phyloP scores from a whole-genome alignment of 2,329 filamentous ascomycete genomes.

The Calonectria hongkongensis region DNA sequence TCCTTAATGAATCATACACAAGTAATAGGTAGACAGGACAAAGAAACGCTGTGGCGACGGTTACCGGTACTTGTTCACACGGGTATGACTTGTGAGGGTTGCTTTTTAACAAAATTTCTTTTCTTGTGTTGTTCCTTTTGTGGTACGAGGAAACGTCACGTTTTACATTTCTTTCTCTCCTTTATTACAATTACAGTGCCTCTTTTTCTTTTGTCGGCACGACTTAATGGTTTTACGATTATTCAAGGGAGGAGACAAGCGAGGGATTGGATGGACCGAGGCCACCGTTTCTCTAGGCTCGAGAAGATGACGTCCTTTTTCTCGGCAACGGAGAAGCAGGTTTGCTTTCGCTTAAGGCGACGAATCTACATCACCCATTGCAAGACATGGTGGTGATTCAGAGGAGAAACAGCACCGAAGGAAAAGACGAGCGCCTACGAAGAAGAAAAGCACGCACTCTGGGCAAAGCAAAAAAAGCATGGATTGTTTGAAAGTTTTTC shows the following conservation, averaged over 20 bases:
- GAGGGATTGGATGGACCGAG: slow-evolving; percentile 12
- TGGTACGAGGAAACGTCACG: slow-evolving; percentile 53
- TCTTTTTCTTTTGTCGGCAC: slow-evolving; percentile 36
- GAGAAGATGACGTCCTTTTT: slow-evolving; percentile 39
- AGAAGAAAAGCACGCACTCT: slow-evolving; percentile 24
- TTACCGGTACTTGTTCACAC: slow-evolving; percentile 53
- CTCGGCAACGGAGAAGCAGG: slow-evolving; percentile 25
- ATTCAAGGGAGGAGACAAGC: slow-evolving; percentile 30
- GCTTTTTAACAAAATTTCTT: slow-evolving; percentile 50
- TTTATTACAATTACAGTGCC: slow-evolving; percentile 45
- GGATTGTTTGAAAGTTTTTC: slow-evolving; percentile 22
- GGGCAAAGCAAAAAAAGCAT: slow-evolving; percentile 19
- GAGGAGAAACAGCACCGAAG: slow-evolving; percentile 14
- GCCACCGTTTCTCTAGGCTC: slow-evolving; percentile 28
- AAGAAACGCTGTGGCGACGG: slow-evolving; percentile 47
- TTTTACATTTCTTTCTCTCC: slow-evolving; percentile 49
- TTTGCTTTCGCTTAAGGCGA: slow-evolving; percentile 14
- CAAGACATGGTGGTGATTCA: slow-evolving; percentile 1
- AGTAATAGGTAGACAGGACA: slow-evolving; percentile 56
- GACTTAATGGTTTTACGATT: slow-evolving; percentile 55
- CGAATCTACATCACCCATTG: slow-evolving; percentile 27
- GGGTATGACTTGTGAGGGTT: slow-evolving; percentile 49
- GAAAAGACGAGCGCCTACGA: slow-evolving; percentile 22
- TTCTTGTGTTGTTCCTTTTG: slow-evolving; percentile 54
- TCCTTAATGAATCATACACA: slow-evolving; percentile 54